phyloP scores from a whole-genome alignment of 371 early-diverging fungal species.

The Haplosporangium sp. region DNA sequence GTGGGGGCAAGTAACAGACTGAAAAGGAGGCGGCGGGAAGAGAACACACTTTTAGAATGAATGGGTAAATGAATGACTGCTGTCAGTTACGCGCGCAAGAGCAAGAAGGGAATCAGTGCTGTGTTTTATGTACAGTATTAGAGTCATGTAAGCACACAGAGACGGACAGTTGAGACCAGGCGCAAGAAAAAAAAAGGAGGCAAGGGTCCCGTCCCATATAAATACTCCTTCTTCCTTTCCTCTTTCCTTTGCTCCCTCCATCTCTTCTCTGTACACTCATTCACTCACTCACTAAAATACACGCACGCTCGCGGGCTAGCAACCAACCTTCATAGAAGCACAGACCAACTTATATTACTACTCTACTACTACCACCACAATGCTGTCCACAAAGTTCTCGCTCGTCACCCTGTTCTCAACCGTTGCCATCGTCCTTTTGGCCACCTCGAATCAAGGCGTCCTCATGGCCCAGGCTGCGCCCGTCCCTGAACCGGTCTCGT shows the following conservation, averaged over 20 bases:
- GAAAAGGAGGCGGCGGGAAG: no score
- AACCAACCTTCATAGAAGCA: no score
- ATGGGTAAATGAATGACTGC: no score
- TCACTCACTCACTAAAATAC: not conserved
- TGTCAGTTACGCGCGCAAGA: no score
- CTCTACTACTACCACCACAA: not conserved
- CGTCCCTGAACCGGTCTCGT: constrained; percentile 5
- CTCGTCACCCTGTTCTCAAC: not conserved
- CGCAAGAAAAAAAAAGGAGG: not conserved
- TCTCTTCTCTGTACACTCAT: not conserved
- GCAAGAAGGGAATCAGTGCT: no score
- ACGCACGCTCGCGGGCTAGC: not conserved
- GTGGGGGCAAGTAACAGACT: no score
- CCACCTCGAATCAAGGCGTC: not conserved
- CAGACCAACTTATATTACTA: no score
- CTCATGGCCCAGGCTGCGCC: constrained; percentile 1
- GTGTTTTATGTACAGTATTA: no score
- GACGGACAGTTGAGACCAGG: no score
- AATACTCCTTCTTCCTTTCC: not conserved
- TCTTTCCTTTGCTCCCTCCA: not conserved
- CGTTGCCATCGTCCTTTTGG: constrained; percentile 1
- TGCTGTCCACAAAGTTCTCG: constrained; percentile 1
- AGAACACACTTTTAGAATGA: no score
- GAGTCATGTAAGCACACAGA: no score
- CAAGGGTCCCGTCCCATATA: not conserved